These are phyloP conservation scores for Ramaria rubella DNA, from an alignment of 768 basidiomycete genomes.

Conservation along the genomic window DNA sequence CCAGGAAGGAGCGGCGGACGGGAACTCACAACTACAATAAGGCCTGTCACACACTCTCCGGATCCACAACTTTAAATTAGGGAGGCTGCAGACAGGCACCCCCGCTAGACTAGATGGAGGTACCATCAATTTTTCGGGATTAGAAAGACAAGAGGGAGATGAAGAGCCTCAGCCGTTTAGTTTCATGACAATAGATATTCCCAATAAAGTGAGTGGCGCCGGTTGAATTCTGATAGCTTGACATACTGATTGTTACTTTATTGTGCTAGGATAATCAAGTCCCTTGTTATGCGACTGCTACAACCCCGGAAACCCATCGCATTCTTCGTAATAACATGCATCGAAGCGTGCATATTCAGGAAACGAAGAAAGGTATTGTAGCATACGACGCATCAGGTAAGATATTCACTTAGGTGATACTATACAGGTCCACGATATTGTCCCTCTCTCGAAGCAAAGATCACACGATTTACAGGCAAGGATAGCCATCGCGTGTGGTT, in stretches of 20 bases:
- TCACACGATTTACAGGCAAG: conserved; percentile 71
- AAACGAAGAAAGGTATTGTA: conserved; percentile 69
- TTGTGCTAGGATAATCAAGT: conserved; percentile 60
- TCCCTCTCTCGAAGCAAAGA: conserved; percentile 84
- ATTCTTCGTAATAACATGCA: conserved; percentile 73
- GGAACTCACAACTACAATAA: too few relatives aligned
- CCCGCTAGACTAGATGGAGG: conserved; percentile 69
- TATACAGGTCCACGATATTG: conserved; percentile 79
- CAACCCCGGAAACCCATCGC: conserved; percentile 65
- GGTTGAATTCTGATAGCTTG: background rate
- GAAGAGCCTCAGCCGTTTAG: conserved; percentile 63
- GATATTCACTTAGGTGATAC: background rate
- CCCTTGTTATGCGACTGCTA: conserved; percentile 63
- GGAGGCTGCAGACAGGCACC: conserved; percentile 74
- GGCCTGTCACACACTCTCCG: conserved; percentile 74
- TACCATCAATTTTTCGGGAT: conserved; percentile 61
- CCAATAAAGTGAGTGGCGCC: conserved; percentile 51
- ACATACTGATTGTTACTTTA: background rate
- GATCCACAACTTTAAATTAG: conserved; percentile 72
- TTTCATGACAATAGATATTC: conserved; percentile 59
- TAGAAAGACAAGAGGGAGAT: conserved; percentile 67
- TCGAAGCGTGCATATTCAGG: conserved; percentile 77
- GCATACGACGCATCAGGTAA: background rate
- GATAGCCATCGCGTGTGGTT: conserved; percentile 73
- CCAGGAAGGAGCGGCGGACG: conserved; percentile 31